Evolutionary conservation across 2,329 filamentous ascomycete genomes (phyloP), one percentile per base, ranked within the genome.

Genomic region (Zymoseptoria crescenta): DNA sequence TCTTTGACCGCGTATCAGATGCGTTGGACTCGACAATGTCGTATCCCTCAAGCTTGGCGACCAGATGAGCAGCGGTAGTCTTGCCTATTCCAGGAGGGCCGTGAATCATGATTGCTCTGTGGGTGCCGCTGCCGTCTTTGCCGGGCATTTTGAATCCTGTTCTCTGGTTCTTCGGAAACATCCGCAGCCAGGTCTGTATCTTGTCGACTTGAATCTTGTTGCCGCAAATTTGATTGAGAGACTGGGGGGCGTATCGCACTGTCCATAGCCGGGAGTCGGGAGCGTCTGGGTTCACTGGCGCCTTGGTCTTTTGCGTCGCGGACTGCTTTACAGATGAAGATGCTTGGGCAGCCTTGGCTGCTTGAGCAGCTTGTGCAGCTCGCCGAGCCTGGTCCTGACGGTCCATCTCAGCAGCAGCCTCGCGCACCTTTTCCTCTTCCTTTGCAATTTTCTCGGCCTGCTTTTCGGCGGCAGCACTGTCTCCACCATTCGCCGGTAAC

Each of bases 71-170:
- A 54, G 95, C 91, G 30, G 94, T 99, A 1, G 94, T 99, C 76
- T 99, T 99, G 66, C 94, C 94, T 65, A 99, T 96, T 19, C 94
- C 94, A 29, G 94, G 94, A 16, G 94, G 93, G 0, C 94, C 94
- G 65, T 95, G 92, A 57, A 99, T 87, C 72, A 97, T 96, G 65
- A 97, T 87, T n/a, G 93, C 90, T 64, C 94, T 87, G 68, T 88
- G 89, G 0, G 82, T 81, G 35, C 93, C 93, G 72, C 87, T 87
- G 1, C 92, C 94, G 74, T 97, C 92, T 8, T 88, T 81, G 0
- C 94, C 94, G 60, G 86, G 84, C 68, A 87, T 84, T 72, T 91
- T 87, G 74, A 99, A 99, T 55, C 88, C 81, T 61, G 84, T 87
- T 71, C 89, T 91, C 59, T 89, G 87, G 57, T 84, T 85, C 72